Evolutionary conservation across 371 early-diverging fungal genomes (phyloP).

Genomic region (Catenaria anguillulae): DNA sequence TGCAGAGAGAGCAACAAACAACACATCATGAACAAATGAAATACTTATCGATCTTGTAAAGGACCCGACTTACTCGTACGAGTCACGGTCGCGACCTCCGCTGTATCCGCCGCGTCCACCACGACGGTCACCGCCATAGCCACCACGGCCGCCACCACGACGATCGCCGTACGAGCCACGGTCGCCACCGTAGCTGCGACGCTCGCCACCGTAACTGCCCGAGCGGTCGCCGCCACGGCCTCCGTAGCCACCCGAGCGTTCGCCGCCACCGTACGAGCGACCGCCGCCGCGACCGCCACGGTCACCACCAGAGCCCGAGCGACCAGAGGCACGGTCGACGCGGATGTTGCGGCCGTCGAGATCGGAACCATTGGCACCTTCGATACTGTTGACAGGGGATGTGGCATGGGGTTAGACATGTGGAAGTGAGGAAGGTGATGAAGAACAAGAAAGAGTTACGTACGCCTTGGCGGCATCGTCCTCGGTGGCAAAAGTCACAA

Average conservation of each 20-base stretch:
- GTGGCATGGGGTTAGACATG: not conserved
- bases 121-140: slow-evolving; percentile 13
- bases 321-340: slow-evolving; percentile 18
- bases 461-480: slow-evolving; percentile 38
- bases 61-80: not conserved
- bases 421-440: not conserved
- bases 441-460: not conserved
- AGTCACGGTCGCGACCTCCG: slow-evolving; percentile 8
- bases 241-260: too few relatives aligned
- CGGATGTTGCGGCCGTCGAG: slow-evolving; percentile 50
- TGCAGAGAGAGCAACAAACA: too few relatives aligned
- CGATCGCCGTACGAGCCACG: slow-evolving; percentile 9
- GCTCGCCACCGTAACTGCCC: slow-evolving; percentile 13
- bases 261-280: slow-evolving; percentile 14
- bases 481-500: slow-evolving; percentile 41
- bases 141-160: slow-evolving; percentile 12
- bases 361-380: slow-evolving; percentile 35
- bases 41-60: too few relatives aligned
- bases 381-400: slow-evolving; percentile 13
- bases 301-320: not conserved
- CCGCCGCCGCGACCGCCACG: slow-evolving; percentile 16
- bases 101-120: slow-evolving; percentile 11
- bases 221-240: slow-evolving; percentile 17
- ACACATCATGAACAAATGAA: too few relatives aligned
- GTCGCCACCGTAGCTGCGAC: slow-evolving; percentile 6